Percentiles rank a stretch among this genome's conserved stretches.
These are phyloP conservation scores for Noccaea bulbosa DNA, from an alignment of 345 rosid genomes.

Conservation along the genomic window DNA sequence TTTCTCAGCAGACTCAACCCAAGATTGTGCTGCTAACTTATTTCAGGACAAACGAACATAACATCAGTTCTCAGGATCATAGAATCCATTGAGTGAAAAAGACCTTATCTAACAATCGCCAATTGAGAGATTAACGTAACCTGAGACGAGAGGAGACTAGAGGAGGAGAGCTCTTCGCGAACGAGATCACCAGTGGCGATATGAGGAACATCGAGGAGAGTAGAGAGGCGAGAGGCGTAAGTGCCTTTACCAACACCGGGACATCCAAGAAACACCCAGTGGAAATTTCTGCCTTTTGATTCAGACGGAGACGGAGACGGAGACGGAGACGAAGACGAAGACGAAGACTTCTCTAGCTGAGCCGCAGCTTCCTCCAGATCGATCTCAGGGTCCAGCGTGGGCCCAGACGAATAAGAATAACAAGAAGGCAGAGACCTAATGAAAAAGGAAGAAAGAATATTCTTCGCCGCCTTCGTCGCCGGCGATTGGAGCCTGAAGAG, in stretches of 20 bases:
- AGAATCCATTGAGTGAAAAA: neutral
- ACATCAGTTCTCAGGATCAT: neutral
- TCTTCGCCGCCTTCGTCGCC: slow-evolving; percentile 26
- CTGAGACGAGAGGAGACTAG: slow-evolving; percentile 80
- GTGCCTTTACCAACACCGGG: slow-evolving; percentile 99
- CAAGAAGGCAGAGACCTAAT: slow-evolving; percentile 41
- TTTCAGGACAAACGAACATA: neutral
- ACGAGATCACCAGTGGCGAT: slow-evolving; percentile 99
- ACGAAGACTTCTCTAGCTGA: slow-evolving; percentile 38
- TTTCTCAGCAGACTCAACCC: neutral
- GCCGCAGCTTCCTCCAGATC: slow-evolving; percentile 47
- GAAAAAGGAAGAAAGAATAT: slow-evolving; percentile 29
- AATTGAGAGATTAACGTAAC: slow-evolving; percentile 35
- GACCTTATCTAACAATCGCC: neutral
- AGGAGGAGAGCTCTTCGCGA: slow-evolving; percentile 83
- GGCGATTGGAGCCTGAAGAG: slow-evolving; percentile 35
- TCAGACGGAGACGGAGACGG: slow-evolving; percentile 35
- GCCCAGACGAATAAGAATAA: slow-evolving; percentile 39
- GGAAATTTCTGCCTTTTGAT: slow-evolving; percentile 54
- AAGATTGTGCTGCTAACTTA: slow-evolving; percentile 6
- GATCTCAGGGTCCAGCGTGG: slow-evolving; percentile 48
- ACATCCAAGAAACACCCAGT: slow-evolving; percentile 97
- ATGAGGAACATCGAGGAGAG: slow-evolving; percentile 85
- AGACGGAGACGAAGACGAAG: slow-evolving; percentile 28
- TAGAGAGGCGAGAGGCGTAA: slow-evolving; percentile 88